Conservation (phyloP, 768 basidiomycete species). For the Antrodiella citrinella region DNA sequence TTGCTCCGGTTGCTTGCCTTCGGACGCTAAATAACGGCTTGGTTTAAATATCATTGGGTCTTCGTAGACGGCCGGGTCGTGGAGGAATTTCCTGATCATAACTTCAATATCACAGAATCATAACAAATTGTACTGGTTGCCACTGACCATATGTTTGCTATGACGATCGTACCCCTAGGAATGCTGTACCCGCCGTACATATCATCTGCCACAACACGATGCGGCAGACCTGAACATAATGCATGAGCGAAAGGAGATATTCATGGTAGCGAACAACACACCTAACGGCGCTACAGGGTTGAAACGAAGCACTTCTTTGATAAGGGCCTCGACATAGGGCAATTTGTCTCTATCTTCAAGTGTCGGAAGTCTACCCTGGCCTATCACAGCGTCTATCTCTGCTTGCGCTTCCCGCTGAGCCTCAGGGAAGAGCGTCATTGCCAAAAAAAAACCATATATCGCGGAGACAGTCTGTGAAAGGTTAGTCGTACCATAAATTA, state of each 20-base stretch:
- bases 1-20: slow-evolving; percentile 14
- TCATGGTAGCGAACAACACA: background rate
- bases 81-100: slow-evolving; percentile 13
- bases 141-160: slow-evolving; percentile 27
- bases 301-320: slow-evolving; percentile 26
- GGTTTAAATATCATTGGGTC: slow-evolving; percentile 28
- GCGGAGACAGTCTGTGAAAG: slow-evolving; percentile 9
- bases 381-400: slow-evolving; percentile 15
- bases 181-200: slow-evolving; percentile 25
- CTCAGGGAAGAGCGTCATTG: slow-evolving; percentile 12
- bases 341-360: slow-evolving; percentile 6
- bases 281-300: slow-evolving; percentile 17
- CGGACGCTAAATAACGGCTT: slow-evolving; percentile 19
- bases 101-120: background rate
- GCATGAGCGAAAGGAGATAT: background rate
- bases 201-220: slow-evolving; percentile 25
- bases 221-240: slow-evolving; percentile 23
- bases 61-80: slow-evolving; percentile 24
- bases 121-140: background rate
- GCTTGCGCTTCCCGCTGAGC: slow-evolving; percentile 11
- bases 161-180: slow-evolving; percentile 25
- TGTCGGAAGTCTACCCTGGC: slow-evolving; percentile 8
- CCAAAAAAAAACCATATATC: slow-evolving; percentile 8
- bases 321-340: slow-evolving; percentile 14
- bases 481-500: background rate